Evolutionary conservation across 2,329 filamentous ascomycete species (phyloP).

Genomic region (Didymella segeticola): DNA sequence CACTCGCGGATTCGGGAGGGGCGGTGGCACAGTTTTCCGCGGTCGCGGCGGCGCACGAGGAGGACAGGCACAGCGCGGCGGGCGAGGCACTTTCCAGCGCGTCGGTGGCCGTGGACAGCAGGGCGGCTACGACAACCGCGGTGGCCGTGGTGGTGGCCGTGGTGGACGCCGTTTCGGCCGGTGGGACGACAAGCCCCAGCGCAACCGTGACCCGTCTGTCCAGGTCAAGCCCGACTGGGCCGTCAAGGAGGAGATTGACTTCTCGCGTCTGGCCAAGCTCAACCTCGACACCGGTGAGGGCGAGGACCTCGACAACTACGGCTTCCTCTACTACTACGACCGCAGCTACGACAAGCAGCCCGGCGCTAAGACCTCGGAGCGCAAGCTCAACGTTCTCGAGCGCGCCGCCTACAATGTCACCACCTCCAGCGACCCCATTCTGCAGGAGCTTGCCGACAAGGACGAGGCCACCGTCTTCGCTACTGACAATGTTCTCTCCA

Average conservation of each 20-base stretch:
- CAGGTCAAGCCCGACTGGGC: constrained; percentile 96
- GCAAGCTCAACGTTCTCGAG: constrained; percentile 86
- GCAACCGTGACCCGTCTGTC: constrained; percentile 94
- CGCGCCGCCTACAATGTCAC: constrained; percentile 98
- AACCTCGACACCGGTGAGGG: constrained; percentile 95
- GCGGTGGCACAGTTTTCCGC: constrained; percentile 88
- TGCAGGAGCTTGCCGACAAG: constrained; percentile 95
- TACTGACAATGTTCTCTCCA: constrained; percentile 95
- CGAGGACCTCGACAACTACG: constrained; percentile 93
- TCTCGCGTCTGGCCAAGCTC: constrained; percentile 91
- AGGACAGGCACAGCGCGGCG: constrained; percentile 74
- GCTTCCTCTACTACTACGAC: constrained; percentile 99
- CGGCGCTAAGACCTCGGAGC: constrained; percentile 82
- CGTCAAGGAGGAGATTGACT: constrained; percentile 97
- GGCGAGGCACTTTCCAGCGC: constrained; percentile 76
- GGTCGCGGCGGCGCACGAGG: constrained; percentile 79
- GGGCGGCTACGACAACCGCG: constrained; percentile 72
- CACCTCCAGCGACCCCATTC: constrained; percentile 92
- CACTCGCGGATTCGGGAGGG: constrained; percentile 79
- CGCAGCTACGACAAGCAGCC: constrained; percentile 92
- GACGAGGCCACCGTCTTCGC: constrained; percentile 96
- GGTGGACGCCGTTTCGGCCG: constrained; percentile 91
- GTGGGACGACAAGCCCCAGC: constrained; percentile 98
- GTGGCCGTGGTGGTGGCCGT: constrained; percentile 70
- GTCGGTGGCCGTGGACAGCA: constrained; percentile 71